Evolutionary conservation across 2,329 filamentous ascomycete genomes (phyloP).

Genomic region (Rhytidhysteron rufulum): DNA sequence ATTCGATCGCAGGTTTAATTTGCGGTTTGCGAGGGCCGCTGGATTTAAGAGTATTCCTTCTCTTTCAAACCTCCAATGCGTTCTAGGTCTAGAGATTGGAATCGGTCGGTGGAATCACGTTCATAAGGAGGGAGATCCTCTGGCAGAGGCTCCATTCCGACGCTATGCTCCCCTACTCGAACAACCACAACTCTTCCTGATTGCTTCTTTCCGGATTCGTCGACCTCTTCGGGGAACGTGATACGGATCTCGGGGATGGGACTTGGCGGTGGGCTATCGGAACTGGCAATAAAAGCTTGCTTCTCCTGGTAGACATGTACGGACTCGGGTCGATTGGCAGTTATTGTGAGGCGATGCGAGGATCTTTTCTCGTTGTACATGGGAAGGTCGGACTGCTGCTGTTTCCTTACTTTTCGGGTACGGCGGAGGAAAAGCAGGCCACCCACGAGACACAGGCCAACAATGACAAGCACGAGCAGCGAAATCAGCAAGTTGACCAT

Average conservation of each 20-base stretch:
- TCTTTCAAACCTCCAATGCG: constrained; percentile 92
- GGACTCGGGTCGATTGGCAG: constrained; percentile 56
- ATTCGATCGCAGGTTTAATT: background rate
- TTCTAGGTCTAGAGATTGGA: constrained; percentile 92
- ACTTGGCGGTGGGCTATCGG: constrained; percentile 69
- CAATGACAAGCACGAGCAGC: constrained; percentile 72
- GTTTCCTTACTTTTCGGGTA: constrained; percentile 47
- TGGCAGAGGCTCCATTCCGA: constrained; percentile 81
- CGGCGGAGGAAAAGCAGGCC: constrained; percentile 71
- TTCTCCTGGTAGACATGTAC: constrained; percentile 78
- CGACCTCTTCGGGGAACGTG: constrained; percentile 94
- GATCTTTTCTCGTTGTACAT: constrained; percentile 62
- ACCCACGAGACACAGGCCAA: constrained; percentile 65
- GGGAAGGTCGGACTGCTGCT: constrained; percentile 57
- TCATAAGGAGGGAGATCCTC: constrained; percentile 86
- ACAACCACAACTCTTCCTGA: constrained; percentile 89
- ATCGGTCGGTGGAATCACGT: constrained; percentile 72
- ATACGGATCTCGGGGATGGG: constrained; percentile 94
- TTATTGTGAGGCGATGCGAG: constrained; percentile 57
- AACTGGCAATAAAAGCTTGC: constrained; percentile 72
- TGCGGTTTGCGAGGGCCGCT: constrained; percentile 9
- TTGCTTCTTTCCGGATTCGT: constrained; percentile 73
- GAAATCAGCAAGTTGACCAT: constrained; percentile 76
- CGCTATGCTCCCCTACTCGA: constrained; percentile 79
- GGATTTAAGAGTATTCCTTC: constrained; percentile 56